These are phyloP conservation scores for Nakazawaea siamensis DNA, from an alignment of 805 yeast species.

Conservation along the genomic window DNA sequence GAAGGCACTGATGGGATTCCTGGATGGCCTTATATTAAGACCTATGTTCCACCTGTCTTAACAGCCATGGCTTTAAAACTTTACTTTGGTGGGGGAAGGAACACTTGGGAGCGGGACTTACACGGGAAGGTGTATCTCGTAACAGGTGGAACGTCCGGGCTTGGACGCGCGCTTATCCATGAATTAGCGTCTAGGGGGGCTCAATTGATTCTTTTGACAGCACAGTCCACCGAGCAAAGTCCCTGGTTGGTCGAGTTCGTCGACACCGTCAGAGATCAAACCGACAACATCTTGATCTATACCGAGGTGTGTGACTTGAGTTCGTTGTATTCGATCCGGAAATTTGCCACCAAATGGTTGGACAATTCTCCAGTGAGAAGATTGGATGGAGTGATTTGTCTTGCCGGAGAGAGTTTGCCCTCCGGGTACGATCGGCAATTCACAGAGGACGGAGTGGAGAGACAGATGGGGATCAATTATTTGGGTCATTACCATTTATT, in stretches of 20 bases:
- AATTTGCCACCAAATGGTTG: constrained; percentile 91
- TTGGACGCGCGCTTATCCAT: constrained; percentile 69
- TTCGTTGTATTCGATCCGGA: constrained; percentile 67
- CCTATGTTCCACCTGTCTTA: constrained; percentile 47
- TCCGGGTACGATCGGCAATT: constrained; percentile 51
- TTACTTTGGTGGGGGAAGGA: constrained; percentile 70
- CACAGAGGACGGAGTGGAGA: constrained; percentile 77
- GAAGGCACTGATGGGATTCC: constrained; percentile 78
- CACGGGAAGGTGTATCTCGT: constrained; percentile 82
- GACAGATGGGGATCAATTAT: constrained; percentile 78
- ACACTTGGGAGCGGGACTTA: constrained; percentile 88
- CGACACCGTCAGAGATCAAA: constrained; percentile 62
- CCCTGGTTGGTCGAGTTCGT: constrained; percentile 73
- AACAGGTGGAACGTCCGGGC: constrained; percentile 92
- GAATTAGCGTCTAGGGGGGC: constrained; percentile 82
- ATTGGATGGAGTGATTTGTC: constrained; percentile 80
- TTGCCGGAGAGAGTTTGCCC: constrained; percentile 81
- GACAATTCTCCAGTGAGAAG: constrained; percentile 88
- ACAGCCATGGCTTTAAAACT: constrained; percentile 47
- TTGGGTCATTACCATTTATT: constrained; percentile 75
- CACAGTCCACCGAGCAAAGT: constrained; percentile 50
- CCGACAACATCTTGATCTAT: constrained; percentile 69
- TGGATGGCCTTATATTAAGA: constrained; percentile 53
- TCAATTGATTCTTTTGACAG: constrained; percentile 66
- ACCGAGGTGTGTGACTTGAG: constrained; percentile 86